Conservation (phyloP, 2,329 filamentous ascomycete genomes). For the Colletotrichum liaoningense region DNA sequence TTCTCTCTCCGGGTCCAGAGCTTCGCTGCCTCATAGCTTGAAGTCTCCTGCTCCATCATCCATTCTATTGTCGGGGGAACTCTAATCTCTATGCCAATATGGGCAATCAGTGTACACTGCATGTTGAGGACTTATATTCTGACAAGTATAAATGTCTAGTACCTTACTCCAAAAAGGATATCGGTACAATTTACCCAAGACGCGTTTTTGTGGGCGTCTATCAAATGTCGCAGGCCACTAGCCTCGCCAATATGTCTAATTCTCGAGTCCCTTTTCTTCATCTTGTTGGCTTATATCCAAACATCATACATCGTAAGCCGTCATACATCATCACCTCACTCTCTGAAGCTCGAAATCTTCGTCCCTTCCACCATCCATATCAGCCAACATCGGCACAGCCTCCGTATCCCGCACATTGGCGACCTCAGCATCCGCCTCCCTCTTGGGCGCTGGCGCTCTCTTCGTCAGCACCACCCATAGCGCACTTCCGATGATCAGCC, state of each 20-base stretch:
- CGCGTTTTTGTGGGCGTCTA: not conserved
- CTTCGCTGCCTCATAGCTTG: not conserved
- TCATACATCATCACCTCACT: slow-evolving; percentile 3
- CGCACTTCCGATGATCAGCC: slow-evolving; percentile 64
- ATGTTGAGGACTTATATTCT: not conserved
- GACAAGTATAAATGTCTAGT: not conserved
- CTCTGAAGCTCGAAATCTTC: slow-evolving; percentile 34
- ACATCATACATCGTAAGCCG: not conserved
- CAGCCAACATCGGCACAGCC: slow-evolving; percentile 53
- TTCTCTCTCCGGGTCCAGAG: not conserved
- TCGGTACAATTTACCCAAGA: not conserved
- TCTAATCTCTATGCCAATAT: not conserved
- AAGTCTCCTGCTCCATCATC: not conserved
- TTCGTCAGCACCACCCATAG: slow-evolving; percentile 62
- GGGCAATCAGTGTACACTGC: not conserved
- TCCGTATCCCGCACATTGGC: slow-evolving; percentile 47
- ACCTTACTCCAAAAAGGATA: not conserved
- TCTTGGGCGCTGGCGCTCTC: slow-evolving; percentile 45
- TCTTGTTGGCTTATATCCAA: not conserved
- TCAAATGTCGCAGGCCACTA: not conserved
- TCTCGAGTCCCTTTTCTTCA: not conserved
- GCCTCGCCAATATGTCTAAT: not conserved
- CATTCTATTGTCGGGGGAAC: not conserved
- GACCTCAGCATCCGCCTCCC: slow-evolving; percentile 44
- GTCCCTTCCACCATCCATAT: slow-evolving; percentile 42